Evolutionary conservation across 1,139 yeast genomes (phyloP).

Genomic region (Taphrina communis): DNA sequence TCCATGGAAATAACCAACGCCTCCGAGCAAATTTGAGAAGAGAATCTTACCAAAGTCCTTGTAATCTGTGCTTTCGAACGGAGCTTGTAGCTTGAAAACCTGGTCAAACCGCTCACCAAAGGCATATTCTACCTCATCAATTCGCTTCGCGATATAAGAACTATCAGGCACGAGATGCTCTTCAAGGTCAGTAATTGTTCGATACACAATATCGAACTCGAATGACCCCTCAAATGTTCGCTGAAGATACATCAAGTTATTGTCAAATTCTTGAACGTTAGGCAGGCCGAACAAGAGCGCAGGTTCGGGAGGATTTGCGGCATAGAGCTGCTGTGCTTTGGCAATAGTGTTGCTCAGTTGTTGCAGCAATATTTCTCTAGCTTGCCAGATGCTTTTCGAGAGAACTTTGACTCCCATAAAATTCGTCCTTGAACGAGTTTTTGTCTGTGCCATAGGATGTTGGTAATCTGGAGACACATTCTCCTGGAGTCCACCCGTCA

Average conservation of each 20-base stretch:
- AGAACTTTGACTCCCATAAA: slow-evolving; percentile 68
- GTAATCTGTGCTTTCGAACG: slow-evolving; percentile 60
- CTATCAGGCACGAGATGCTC: background rate
- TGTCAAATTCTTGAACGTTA: slow-evolving; percentile 67
- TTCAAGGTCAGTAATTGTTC: slow-evolving; percentile 49
- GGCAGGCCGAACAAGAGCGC: slow-evolving; percentile 60
- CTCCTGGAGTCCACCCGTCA: slow-evolving; percentile 49
- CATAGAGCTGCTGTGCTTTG: slow-evolving; percentile 56
- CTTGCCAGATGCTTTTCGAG: slow-evolving; percentile 75
- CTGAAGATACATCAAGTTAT: slow-evolving; percentile 81
- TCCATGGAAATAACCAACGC: slow-evolving; percentile 89
- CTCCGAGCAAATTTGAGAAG: slow-evolving; percentile 84
- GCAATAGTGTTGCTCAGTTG: slow-evolving; percentile 71
- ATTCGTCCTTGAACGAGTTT: slow-evolving; percentile 62
- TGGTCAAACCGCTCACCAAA: slow-evolving; percentile 64
- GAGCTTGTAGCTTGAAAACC: slow-evolving; percentile 62
- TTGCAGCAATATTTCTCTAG: slow-evolving; percentile 74
- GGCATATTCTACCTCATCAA: slow-evolving; percentile 44
- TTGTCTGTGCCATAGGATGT: slow-evolving; percentile 49
- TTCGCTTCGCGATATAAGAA: slow-evolving; percentile 45
- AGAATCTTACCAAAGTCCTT: slow-evolving; percentile 73
- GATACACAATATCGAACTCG: slow-evolving; percentile 70
- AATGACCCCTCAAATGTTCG: slow-evolving; percentile 74
- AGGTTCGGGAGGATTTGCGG: slow-evolving; percentile 52
- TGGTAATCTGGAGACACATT: slow-evolving; percentile 50